phyloP scores from a whole-genome alignment of 306 rosid genomes.

The Mimosa pudica region DNA sequence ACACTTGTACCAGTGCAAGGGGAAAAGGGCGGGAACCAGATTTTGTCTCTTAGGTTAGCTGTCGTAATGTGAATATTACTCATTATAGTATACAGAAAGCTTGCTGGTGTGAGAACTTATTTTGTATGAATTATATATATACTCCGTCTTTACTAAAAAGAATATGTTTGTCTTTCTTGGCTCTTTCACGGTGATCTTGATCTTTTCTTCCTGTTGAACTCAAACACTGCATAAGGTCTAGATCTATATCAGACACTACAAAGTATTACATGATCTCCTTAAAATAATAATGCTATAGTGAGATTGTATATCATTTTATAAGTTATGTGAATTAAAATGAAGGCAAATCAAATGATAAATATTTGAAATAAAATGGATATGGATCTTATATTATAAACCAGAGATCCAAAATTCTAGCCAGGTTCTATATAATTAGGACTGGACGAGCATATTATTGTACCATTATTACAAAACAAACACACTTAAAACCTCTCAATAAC shows the following conservation, averaged over 20 bases:
- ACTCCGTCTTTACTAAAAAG: neutral
- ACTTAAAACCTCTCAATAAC: neutral
- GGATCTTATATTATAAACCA: too few relatives aligned
- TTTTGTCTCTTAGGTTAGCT: neutral
- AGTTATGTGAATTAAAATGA: too few relatives aligned
- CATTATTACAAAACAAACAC: neutral
- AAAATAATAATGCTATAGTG: too few relatives aligned
- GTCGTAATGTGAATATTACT: neutral
- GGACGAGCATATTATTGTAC: neutral
- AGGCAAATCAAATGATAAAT: too few relatives aligned
- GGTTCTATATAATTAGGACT: too few relatives aligned
- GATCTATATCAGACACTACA: too few relatives aligned
- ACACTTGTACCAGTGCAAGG: neutral
- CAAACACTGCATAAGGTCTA: too few relatives aligned
- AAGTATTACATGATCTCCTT: too few relatives aligned
- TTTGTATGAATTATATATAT: neutral
- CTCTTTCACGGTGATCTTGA: neutral
- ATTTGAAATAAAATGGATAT: too few relatives aligned
- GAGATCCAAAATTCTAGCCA: too few relatives aligned
- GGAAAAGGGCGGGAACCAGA: conserved; percentile 24
- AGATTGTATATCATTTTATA: too few relatives aligned
- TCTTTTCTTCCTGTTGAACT: neutral
- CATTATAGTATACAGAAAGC: neutral
- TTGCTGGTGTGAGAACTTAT: neutral
- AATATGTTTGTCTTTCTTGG: neutral